A percentile compares a stretch with the other conserved stretches of the same genome.
These are phyloP conservation scores for Chlamydomonas applanata DNA, from an alignment of 139 green algal genomes.

Conservation along the genomic window DNA sequence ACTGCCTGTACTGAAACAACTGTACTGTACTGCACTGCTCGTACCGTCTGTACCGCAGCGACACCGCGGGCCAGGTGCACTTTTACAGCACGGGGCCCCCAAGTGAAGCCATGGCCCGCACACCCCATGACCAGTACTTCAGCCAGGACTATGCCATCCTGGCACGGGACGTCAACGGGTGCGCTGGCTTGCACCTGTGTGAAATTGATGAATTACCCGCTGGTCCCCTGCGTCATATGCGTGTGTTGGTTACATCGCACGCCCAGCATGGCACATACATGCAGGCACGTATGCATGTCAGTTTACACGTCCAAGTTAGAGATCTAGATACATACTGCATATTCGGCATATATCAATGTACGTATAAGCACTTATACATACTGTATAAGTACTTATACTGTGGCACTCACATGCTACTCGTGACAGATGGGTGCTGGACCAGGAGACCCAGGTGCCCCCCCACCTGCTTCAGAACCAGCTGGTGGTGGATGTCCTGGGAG, in stretches of 20 bases:
- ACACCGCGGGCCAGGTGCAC: slow-evolving; percentile 74
- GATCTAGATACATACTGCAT: not conserved
- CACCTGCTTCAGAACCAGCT: slow-evolving; percentile 38
- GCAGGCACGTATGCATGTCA: not conserved
- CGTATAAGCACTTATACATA: no score
- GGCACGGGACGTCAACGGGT: slow-evolving; percentile 22
- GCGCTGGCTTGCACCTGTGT: not conserved
- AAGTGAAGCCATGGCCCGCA: slow-evolving; percentile 19
- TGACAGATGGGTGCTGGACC: slow-evolving; percentile 25
- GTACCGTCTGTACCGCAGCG: slow-evolving; percentile 25
- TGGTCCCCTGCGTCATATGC: not conserved
- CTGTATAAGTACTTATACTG: no score
- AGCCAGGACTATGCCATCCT: slow-evolving; percentile 53
- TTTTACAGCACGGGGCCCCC: slow-evolving; percentile 43
- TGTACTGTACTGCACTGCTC: no score
- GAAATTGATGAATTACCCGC: not conserved
- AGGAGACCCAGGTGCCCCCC: slow-evolving; percentile 27
- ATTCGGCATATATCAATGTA: not conserved
- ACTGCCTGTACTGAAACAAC: no score
- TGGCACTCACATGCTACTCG: no score
- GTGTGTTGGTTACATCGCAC: no score
- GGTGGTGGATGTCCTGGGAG: slow-evolving; percentile 53
- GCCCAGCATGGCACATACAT: no score
- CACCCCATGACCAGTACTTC: slow-evolving; percentile 82
- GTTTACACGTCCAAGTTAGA: not conserved